Evolutionary conservation across 2,329 filamentous ascomycete species (phyloP), one percentile per base, ranked within the genome.

Genomic region (Fusarium sp.): DNA sequence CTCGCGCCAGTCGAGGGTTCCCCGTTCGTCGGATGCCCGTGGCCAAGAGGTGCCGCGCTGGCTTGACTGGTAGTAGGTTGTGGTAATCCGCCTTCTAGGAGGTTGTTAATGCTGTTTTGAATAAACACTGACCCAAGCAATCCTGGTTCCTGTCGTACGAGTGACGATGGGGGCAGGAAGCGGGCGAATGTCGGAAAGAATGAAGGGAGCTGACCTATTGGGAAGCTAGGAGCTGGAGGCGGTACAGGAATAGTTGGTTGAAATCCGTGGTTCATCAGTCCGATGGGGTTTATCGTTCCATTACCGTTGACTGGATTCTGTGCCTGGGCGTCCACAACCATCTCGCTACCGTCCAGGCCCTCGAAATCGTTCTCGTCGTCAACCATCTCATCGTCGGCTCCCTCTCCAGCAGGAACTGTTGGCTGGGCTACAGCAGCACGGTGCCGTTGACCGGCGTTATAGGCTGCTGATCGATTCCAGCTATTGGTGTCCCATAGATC

Each of bases 321-420:
- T 10, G 60, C 69, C 48, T 80, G 76, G 6, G 63, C 73, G 49
- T 83, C 81, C 6, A 82, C 73, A 7, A 77, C 75, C 81, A 82
- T 82, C 30, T 83, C 82, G 64, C 73, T 80, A 8, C 76, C 78
- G 32, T 84, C 82, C 20, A 83, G 62, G 13, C 78, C 82, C 33
- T 84, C 83, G 42, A 82, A 81, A 23, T 82, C 82, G 41, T 84
- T 81, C n/a, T 84, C 82, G n/a, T 84, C 83, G 17, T 84, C 83
- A 4, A 78, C 77, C 73, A 80, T 82, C 37, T 84, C 83, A 20
- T 85, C 83, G 32, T 85, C 83, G 26, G 80, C 82, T 27, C 75
- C 77, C 18, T 80, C 79, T 27, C 80, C 82, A 17, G 40, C 5
- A 20, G 32, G 46, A 9, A 58, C 40, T 15, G 70, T 14, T 33